Evolutionary conservation across 768 basidiomycete species (phyloP).

Genomic region (Boletellus ananas): DNA sequence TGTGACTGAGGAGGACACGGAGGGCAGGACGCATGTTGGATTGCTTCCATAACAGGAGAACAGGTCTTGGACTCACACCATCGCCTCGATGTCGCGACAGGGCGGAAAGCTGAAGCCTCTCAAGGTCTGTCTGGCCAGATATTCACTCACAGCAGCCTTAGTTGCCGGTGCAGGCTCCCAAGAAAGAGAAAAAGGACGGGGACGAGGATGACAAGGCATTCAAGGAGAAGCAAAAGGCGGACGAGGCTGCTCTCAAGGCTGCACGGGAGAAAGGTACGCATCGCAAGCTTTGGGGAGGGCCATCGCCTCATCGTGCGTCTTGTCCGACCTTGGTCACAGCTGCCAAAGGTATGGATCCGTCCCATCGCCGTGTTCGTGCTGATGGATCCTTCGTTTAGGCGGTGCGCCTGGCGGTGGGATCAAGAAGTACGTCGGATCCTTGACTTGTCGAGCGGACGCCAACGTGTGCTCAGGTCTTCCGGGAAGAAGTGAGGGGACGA

Average conservation of each 20-base stretch:
- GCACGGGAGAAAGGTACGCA: constrained; percentile 67
- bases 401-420: constrained; percentile 72
- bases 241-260: constrained; percentile 67
- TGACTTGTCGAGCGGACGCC: constrained; percentile 3
- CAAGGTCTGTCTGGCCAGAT: constrained; percentile 47
- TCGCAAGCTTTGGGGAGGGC: not conserved
- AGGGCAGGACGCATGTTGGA: not conserved
- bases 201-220: constrained; percentile 68
- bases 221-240: constrained; percentile 75
- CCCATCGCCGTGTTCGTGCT: constrained; percentile 2
- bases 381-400: constrained; percentile 35
- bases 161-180: constrained; percentile 56
- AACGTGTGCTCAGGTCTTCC: constrained; percentile 48
- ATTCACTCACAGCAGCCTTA: not conserved
- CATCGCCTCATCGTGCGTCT: not conserved
- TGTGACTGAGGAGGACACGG: not conserved
- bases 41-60: not conserved
- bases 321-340: constrained; percentile 17
- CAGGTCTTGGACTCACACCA: not conserved
- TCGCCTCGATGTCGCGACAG: constrained; percentile 47
- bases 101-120: constrained; percentile 86
- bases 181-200: constrained; percentile 75
- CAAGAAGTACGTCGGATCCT: constrained; percentile 67
- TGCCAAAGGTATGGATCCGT: constrained; percentile 24
- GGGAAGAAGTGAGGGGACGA: constrained; percentile 57